These are phyloP conservation scores for Achlya hypogyna DNA, from an alignment of 352 stramenopile species.

Conservation along the genomic window DNA sequence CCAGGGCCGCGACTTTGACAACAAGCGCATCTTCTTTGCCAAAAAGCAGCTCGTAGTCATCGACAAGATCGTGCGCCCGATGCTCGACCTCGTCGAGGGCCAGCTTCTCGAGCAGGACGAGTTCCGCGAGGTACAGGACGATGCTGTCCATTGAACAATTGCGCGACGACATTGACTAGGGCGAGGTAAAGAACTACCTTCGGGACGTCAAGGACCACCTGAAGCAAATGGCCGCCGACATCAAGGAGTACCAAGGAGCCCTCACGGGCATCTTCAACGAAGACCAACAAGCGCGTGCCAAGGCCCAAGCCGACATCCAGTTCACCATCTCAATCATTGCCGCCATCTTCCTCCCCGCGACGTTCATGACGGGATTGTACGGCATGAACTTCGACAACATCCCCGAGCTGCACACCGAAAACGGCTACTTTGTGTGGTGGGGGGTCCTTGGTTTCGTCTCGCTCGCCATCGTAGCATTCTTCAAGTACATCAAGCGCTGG, in stretches of 20 bases:
- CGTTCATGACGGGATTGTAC: conserved; percentile 83
- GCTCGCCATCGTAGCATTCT: conserved; percentile 36
- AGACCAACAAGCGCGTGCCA: conserved; percentile 49
- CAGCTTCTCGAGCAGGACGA: conserved; percentile 61
- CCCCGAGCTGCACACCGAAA: conserved; percentile 62
- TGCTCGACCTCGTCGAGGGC: conserved; percentile 52
- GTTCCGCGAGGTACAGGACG: conserved; percentile 34
- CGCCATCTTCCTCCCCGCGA: conserved; percentile 69
- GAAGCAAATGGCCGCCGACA: conserved; percentile 67
- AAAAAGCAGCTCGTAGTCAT: conserved; percentile 70
- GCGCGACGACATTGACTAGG: conserved; percentile 8
- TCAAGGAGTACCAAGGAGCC: conserved; percentile 64
- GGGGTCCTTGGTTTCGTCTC: conserved; percentile 40
- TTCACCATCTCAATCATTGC: conserved; percentile 76
- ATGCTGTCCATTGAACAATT: neutral
- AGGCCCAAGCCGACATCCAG: conserved; percentile 64
- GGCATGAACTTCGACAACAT: conserved; percentile 87
- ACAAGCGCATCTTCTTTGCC: conserved; percentile 40
- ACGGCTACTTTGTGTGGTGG: conserved; percentile 82
- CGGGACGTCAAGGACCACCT: conserved; percentile 81
- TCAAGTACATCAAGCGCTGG: conserved; percentile 74
- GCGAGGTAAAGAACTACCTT: conserved; percentile 68
- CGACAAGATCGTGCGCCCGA: conserved; percentile 59
- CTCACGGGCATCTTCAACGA: conserved; percentile 60
- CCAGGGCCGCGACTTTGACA: conserved; percentile 51